phyloP scores from a whole-genome alignment of 1,139 yeast species.

The Yamadazyma spencermartinsiae region DNA sequence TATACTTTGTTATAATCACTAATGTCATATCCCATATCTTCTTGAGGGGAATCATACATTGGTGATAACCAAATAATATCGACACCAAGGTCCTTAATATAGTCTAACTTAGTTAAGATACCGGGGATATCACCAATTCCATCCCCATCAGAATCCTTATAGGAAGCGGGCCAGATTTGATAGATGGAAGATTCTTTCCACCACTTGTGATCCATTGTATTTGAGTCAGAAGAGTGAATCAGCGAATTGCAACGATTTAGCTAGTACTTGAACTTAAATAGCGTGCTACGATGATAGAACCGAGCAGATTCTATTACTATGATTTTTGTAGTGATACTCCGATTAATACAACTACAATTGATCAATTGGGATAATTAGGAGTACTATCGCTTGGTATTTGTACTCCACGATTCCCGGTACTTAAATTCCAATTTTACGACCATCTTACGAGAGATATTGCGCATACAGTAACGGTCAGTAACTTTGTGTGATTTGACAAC shows the following conservation, averaged over 20 bases:
- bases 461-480: conserved; percentile 1
- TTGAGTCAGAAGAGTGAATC: neutral
- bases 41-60: conserved; percentile 59
- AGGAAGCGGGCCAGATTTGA: conserved; percentile 63
- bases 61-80: conserved; percentile 62
- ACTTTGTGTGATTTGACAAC: no score
- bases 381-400: no score
- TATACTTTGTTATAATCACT: conserved; percentile 53
- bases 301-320: no score
- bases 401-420: neutral
- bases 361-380: no score
- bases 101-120: conserved; percentile 51
- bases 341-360: no score
- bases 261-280: no score
- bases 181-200: conserved; percentile 60
- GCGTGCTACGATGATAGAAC: no score
- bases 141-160: conserved; percentile 59
- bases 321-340: no score
- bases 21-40: conserved; percentile 67
- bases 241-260: neutral
- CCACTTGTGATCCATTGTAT: conserved; percentile 34
- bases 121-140: conserved; percentile 61
- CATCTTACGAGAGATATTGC: conserved; percentile 8
- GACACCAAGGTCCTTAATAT: conserved; percentile 51
- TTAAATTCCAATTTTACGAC: conserved; percentile 5